Evolutionary conservation across 768 basidiomycete species (phyloP).

Genomic region (Chalciporus pseudorubinellus): DNA sequence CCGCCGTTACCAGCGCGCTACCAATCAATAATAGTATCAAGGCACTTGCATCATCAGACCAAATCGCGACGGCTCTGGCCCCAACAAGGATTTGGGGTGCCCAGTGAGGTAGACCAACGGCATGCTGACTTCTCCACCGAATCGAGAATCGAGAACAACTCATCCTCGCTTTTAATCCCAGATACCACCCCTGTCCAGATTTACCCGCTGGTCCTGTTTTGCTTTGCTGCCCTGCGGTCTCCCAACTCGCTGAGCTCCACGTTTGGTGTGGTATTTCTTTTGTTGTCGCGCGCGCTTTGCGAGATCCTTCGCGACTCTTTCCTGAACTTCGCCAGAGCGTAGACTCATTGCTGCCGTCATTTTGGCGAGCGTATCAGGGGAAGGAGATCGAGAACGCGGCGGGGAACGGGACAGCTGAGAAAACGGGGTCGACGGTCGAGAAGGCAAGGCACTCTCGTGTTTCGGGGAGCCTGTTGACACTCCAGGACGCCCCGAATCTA

Average conservation of each 20-base stretch:
- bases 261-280: constrained; percentile 77
- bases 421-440: constrained; percentile 30
- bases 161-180: constrained; percentile 51
- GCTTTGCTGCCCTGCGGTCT: constrained; percentile 81
- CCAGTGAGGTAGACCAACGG: neutral
- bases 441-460: constrained; percentile 12
- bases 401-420: constrained; percentile 53
- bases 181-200: constrained; percentile 54
- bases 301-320: constrained; percentile 62
- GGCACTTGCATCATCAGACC: neutral
- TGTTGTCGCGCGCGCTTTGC: constrained; percentile 62
- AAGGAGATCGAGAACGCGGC: constrained; percentile 48
- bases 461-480: constrained; percentile 1
- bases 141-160: neutral
- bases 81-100: neutral
- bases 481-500: constrained; percentile 1
- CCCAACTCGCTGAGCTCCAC: constrained; percentile 58
- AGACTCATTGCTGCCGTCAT: constrained; percentile 42
- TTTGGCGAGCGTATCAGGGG: constrained; percentile 42
- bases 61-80: neutral
- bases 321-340: constrained; percentile 43
- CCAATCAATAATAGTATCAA: neutral
- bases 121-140: constrained; percentile 7
- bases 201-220: constrained; percentile 71
- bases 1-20: neutral